Evolutionary conservation across 192 early-diverging fungal genomes (phyloP).

Genomic region (Dispira simplex): DNA sequence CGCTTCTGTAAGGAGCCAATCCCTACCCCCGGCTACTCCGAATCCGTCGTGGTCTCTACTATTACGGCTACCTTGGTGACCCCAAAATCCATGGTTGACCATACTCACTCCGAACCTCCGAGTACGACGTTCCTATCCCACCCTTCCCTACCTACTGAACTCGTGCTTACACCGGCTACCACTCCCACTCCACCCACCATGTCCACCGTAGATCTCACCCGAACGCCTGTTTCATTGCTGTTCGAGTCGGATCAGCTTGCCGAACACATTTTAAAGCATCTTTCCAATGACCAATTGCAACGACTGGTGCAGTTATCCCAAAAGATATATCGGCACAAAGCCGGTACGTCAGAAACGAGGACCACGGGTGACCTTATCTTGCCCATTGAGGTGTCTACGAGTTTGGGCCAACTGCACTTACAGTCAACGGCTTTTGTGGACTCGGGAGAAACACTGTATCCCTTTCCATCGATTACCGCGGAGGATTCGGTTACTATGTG

Average conservation of each 20-base stretch:
- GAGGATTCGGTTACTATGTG: neutral
- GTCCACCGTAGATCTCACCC: neutral
- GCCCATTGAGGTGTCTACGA: neutral
- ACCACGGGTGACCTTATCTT: neutral
- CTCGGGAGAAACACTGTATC: neutral
- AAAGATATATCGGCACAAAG: neutral
- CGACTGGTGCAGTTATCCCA: neutral
- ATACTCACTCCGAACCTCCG: no score
- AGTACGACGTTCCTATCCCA: no score
- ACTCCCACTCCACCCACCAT: neutral
- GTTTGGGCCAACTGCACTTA: neutral
- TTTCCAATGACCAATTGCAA: neutral
- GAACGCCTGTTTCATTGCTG: neutral
- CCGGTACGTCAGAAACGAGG: neutral
- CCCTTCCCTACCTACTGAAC: no score
- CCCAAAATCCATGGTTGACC: no score
- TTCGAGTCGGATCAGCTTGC: neutral
- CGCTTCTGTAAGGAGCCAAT: no score
- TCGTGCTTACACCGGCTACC: constrained; percentile 2
- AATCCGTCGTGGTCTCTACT: no score
- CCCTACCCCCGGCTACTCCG: no score
- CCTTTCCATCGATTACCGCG: neutral
- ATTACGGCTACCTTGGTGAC: no score
- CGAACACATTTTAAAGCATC: neutral
- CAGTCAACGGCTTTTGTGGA: neutral